Base-by-base conservation (phyloP, 352 stramenopile genomes). In the Phytophthora litchii region DNA sequence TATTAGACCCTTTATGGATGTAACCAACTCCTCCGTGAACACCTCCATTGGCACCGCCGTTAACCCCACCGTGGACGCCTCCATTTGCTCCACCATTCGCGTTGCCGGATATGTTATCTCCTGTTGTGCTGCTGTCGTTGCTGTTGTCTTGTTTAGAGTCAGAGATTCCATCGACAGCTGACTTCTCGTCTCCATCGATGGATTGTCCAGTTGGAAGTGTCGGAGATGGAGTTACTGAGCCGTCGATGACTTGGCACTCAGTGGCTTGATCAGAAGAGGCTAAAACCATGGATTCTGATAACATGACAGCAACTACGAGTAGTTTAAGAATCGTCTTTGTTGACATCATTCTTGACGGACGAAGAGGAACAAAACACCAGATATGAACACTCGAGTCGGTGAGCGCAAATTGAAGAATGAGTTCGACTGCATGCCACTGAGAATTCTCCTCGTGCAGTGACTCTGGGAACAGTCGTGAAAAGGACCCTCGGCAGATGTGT, bases 321-420 rank as follows among this genome's bases (percentile, higher is more conserved):
- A 60, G 27, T 29, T 51, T 60, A 41, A 54, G 12, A 32, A 54
- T 17, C 17, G n/a, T 56, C 46, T 55, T 63, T 11, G 44, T 56
- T 8, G 45, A 56, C 29, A 56, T 2, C 54, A 56, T 56, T 51
- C 14, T 63, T 31, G 37, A 56, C 37, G 38, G 19, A 27, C 23
- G 23, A 27, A 37, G 20, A 34, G 4, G 23, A 34, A 34, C 12
- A 14, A 16, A 13, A 47, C 45, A 29, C 11, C 21, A 21, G 23
- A 27, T 27, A 27, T 27, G 23, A n/a, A 27, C 23, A 27, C 23
- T 27, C 9, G 38, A 37, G 54, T 32, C 35, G 31, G 12, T 12
- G 19, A 49, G 5, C 2, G 38, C 38, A 50, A 64, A 57, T 64
- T 64, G 38, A 17, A 25, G 14, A 64, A 56, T 64, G 55, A 64